phyloP scores from a whole-genome alignment of 371 early-diverging fungal genomes.

The Syncephalastrum sp. region DNA sequence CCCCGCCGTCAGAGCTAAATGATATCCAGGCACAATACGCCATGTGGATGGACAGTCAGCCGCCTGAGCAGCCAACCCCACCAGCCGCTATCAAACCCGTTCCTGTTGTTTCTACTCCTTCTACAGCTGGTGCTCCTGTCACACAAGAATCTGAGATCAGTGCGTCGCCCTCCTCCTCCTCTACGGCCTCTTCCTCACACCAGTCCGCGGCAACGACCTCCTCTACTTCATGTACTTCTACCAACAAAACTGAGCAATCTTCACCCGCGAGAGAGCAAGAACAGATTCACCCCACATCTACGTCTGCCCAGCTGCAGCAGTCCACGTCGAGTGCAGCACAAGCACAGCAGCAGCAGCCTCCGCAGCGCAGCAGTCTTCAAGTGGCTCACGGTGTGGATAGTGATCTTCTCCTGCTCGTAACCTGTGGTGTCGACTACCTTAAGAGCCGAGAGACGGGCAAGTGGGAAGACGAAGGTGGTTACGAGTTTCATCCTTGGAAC shows the following conservation, averaged over 20 bases:
- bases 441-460: slow-evolving; percentile 36
- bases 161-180: slow-evolving; percentile 11
- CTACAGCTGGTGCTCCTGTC: not conserved
- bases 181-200: slow-evolving; percentile 1
- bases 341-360: not conserved
- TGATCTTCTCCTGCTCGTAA: slow-evolving; percentile 25
- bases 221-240: slow-evolving; percentile 1
- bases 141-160: slow-evolving; percentile 1
- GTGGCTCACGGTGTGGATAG: not conserved
- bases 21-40: slow-evolving; percentile 43
- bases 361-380: not conserved
- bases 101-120: too few species aligned
- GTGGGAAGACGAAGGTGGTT: slow-evolving; percentile 54
- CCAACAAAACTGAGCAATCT: not conserved
- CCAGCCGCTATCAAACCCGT: not conserved
- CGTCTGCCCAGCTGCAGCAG: too few species aligned
- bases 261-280: too few species aligned
- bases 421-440: slow-evolving; percentile 46
- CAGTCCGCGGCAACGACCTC: slow-evolving; percentile 1
- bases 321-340: not conserved
- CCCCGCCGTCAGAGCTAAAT: not conserved
- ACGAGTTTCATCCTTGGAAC: slow-evolving; percentile 53
- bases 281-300: too few species aligned
- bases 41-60: slow-evolving; percentile 44
- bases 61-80: slow-evolving; percentile 8